Evolutionary conservation across 2,329 filamentous ascomycete species (phyloP), one percentile per base, ranked within the genome.

Genomic region (Cladosporium phlei): DNA sequence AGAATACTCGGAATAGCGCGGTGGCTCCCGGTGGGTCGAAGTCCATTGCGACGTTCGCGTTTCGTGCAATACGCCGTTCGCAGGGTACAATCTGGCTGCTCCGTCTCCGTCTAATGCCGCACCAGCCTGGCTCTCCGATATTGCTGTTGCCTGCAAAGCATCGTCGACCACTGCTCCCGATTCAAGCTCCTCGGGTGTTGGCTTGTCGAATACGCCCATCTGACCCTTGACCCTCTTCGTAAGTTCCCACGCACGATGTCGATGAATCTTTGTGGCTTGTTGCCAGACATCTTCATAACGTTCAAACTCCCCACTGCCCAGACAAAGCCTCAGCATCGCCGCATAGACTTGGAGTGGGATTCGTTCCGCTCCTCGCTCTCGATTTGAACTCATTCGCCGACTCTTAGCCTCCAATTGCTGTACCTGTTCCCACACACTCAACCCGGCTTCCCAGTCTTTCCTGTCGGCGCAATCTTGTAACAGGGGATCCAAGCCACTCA

Each of bases 361-460:
- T 30, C 34, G 38, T 33, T 53, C 52, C 8, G 22, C 47, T 24
- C 40, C 43, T 14, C 20, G 32, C 20, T 38, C 33, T 19, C 14
- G 28, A 19, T 16, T 22, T 11, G 22, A 22, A 9, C 24, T 29
- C 43, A 52, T n/a, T 8, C 22, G 11, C 25, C 24, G 19, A 10
- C 42, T 45, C 25, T 35, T 39, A 5, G 25, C 38, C 40, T 53
- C 51, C 12, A 65, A 37, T 12, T 24, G 39, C 40, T 57, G 50
- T n/a, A 73, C 69, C 46, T 71, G 64, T 11, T 63, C 55, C 71
- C 71, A 74, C 1, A 73, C 55, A 16, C 65, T 62, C 11, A 61
- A 58, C 3, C 66, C 66, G 12, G 57, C 48, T 11, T 51, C 49
- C 65, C 64, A 67, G 46, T 74, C 69, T 9, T 55, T 46, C 8